Conservation (phyloP, 306 rosid species). For the Fragaria ananassa region DNA sequence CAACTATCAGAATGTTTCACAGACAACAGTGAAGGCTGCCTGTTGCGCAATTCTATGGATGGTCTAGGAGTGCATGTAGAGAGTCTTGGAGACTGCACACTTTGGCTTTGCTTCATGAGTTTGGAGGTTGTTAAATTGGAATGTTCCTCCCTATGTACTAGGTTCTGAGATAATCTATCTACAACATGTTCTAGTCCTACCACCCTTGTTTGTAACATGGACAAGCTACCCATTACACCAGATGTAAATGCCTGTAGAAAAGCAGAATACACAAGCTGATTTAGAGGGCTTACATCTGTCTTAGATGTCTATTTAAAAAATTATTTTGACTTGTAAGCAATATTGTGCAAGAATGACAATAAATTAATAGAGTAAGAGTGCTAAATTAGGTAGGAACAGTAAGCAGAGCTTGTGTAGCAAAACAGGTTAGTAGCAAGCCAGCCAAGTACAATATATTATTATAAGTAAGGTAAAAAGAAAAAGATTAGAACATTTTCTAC, state of each 20-base stretch:
- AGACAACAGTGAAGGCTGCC: conserved; percentile 44
- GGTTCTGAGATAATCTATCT: conserved; percentile 52
- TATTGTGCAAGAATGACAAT: background rate
- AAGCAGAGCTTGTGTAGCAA: background rate
- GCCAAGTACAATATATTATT: background rate
- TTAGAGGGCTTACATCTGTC: background rate
- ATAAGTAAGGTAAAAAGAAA: background rate
- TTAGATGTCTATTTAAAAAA: background rate
- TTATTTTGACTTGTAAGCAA: background rate
- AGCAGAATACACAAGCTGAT: background rate
- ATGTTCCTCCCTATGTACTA: conserved; percentile 42
- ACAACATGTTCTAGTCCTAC: conserved; percentile 63
- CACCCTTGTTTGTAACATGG: conserved; percentile 67
- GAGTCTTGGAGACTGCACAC: conserved; percentile 53
- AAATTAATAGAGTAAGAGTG: background rate
- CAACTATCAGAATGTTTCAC: conserved; percentile 43
- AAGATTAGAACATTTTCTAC: background rate
- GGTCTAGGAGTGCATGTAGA: conserved; percentile 75
- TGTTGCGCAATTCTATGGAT: conserved; percentile 40
- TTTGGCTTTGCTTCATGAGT: conserved; percentile 43
- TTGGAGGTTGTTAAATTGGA: conserved; percentile 55
- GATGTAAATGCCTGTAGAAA: conserved; percentile 58
- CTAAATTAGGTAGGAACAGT: background rate
- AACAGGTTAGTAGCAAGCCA: background rate
- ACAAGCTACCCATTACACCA: conserved; percentile 62